Conservation (phyloP, 2,329 filamentous ascomycete genomes). For the Claviceps purpurea region DNA sequence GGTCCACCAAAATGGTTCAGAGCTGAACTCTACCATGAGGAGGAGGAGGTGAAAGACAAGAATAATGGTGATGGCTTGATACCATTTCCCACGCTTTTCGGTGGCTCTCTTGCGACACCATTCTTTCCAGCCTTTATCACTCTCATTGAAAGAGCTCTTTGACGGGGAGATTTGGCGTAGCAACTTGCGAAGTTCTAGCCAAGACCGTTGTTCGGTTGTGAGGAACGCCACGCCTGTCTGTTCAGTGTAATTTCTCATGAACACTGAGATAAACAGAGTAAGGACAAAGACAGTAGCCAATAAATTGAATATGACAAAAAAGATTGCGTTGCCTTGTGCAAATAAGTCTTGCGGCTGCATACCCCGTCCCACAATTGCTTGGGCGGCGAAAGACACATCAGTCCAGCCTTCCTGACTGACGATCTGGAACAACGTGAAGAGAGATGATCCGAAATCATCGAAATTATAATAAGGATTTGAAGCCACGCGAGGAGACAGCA, state of each 20-base stretch:
- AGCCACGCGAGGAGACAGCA: conserved; percentile 71
- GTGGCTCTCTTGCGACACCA: conserved; percentile 94
- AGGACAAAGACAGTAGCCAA: conserved; percentile 92
- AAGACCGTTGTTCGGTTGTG: conserved; percentile 89
- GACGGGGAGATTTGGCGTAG: conserved; percentile 88
- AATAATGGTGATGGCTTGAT: conserved; percentile 63
- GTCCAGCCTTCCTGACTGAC: conserved; percentile 98
- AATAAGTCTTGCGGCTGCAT: conserved; percentile 57
- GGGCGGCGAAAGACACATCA: conserved; percentile 76
- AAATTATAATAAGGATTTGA: conserved; percentile 80
- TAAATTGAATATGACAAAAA: conserved; percentile 94
- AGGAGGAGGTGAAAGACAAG: conserved; percentile 74
- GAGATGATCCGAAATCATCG: conserved; percentile 82
- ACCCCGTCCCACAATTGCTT: conserved; percentile 66
- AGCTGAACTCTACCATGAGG: conserved; percentile 74
- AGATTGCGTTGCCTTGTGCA: conserved; percentile 75
- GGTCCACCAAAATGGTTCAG: conserved; percentile 60
- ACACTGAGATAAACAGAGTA: conserved; percentile 95
- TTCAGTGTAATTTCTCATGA: conserved; percentile 99
- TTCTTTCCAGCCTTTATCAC: conserved; percentile 65
- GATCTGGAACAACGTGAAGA: conserved; percentile 97
- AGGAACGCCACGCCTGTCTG: conserved; percentile 94
- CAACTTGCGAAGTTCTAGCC: conserved; percentile 88
- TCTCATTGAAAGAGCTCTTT: conserved; percentile 73
- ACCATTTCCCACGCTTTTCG: conserved; percentile 89